Conservation (phyloP, 2,329 filamentous ascomycete genomes). For the Capronia epimyces region DNA sequence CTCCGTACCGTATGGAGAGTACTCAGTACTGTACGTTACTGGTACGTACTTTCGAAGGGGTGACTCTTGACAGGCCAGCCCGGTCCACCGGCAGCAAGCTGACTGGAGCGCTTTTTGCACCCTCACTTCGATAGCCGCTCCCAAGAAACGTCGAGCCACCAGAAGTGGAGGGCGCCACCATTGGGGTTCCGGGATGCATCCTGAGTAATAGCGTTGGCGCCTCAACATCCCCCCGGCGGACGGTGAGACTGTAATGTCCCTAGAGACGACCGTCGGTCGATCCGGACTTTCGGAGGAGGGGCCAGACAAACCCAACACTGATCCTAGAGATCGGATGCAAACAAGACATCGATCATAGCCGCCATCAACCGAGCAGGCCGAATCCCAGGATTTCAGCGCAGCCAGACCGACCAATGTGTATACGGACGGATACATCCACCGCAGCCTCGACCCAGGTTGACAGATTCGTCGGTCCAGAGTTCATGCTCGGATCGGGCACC, state of each 20-base stretch:
- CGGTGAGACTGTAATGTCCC: not conserved
- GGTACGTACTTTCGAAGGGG: not conserved
- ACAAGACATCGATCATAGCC: too few species aligned
- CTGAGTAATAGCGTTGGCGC: not conserved
- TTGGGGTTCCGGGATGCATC: not conserved
- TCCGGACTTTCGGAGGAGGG: not conserved
- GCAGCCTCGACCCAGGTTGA: too few species aligned
- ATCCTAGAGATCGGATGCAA: too few species aligned
- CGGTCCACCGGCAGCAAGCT: constrained; percentile 11
- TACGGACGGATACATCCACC: too few species aligned
- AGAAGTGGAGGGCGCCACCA: not conserved
- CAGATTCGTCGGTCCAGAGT: too few species aligned
- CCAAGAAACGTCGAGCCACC: not conserved
- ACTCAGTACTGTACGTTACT: too few species aligned
- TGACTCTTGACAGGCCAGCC: not conserved
- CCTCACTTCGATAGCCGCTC: constrained; percentile 10
- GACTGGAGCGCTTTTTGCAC: constrained; percentile 17
- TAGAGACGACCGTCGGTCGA: not conserved
- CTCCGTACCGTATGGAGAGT: too few species aligned
- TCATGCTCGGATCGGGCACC: too few species aligned
- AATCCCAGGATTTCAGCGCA: too few species aligned
- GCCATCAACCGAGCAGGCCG: too few species aligned
- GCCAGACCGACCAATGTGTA: too few species aligned
- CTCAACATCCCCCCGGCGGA: not conserved
- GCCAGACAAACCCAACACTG: too few species aligned